Base-by-base conservation (phyloP, 768 basidiomycete genomes). In the Calocybe gangraenosa region DNA sequence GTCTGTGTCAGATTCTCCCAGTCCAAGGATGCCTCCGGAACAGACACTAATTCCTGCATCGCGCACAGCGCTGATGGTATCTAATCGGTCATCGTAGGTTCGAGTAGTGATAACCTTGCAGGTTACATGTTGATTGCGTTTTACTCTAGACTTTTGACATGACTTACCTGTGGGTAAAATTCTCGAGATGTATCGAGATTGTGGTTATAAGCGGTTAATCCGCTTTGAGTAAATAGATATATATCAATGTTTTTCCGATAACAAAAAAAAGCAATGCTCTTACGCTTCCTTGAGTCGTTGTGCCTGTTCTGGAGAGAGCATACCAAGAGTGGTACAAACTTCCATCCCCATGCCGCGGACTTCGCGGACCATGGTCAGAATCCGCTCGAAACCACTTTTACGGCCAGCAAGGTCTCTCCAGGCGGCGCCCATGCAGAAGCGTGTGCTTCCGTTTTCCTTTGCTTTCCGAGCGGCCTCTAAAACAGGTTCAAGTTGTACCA, bases 371-470 rank as follows among this genome's bases (percentile, higher is more conserved):
- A 98, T 98, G 51, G 81, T 71, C 51, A 98, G 69, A 57, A 98
- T 97, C 56, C 81, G 79, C 62, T 96, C 90, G 53, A 98, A 98
- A 0, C 94, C 93, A 34, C 89, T 77, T 65, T 95, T 96, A 51
- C 91, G 79, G 2, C 95, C 92, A 8, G 87, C 82, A 45, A 97
- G 78, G 61, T 96, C 95, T 52, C 95, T 75, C 95, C 95, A 99
- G 4, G 95, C 95, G 3, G 95, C 94, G 47, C 95, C 95, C 95
- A 97, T 98, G 65, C 95, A 98, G 69, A 98, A 98, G 20, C 95
- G 77, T 15, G 95, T 98, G 62, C 91, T 93, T 25, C 95, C 95
- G 62, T 97, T 98, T 54, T 74, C 94, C 61, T 96, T 98, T 19
- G 95, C 95, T 60, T 87, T 85, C 10, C 90, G 79, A 17, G 95